Evolutionary conservation across 176 grass and related monocot genomes (phyloP).

Genomic region (Coix lacrymajobi): DNA sequence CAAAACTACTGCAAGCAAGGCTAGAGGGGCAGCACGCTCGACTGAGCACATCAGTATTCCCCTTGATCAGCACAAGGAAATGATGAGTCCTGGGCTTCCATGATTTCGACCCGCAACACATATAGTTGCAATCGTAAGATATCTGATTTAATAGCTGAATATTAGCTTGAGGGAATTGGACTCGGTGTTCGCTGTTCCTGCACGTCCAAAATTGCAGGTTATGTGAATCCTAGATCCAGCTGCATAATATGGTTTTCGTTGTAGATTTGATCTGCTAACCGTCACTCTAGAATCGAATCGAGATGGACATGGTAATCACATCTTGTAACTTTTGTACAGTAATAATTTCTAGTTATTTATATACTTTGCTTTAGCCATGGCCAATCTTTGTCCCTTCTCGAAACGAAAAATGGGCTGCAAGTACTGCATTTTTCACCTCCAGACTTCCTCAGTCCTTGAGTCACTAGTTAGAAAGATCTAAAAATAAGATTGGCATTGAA

Average conservation of each 20-base stretch:
- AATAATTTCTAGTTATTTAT: neutral
- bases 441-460: neutral
- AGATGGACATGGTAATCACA: conserved; percentile 13
- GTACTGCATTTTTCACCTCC: neutral
- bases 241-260: neutral
- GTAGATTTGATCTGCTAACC: conserved; percentile 9
- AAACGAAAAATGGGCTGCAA: neutral
- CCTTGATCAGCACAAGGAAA: conserved; percentile 38
- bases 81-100: conserved; percentile 6
- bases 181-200: neutral
- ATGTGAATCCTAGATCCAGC: conserved; percentile 14
- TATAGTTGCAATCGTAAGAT: conserved; percentile 23
- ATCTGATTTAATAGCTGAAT: conserved; percentile 6
- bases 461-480: neutral
- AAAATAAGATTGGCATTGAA: neutral
- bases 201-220: neutral
- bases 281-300: neutral
- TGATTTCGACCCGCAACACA: neutral
- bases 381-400: neutral
- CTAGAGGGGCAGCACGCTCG: conserved; percentile 78
- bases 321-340: conserved; percentile 38
- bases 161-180: neutral
- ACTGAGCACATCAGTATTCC: conserved; percentile 42
- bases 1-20: conserved; percentile 89
- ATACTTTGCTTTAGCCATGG: neutral